Evolutionary conservation across 2,329 filamentous ascomycete genomes (phyloP).

Genomic region (Colletotrichum liaoningense): DNA sequence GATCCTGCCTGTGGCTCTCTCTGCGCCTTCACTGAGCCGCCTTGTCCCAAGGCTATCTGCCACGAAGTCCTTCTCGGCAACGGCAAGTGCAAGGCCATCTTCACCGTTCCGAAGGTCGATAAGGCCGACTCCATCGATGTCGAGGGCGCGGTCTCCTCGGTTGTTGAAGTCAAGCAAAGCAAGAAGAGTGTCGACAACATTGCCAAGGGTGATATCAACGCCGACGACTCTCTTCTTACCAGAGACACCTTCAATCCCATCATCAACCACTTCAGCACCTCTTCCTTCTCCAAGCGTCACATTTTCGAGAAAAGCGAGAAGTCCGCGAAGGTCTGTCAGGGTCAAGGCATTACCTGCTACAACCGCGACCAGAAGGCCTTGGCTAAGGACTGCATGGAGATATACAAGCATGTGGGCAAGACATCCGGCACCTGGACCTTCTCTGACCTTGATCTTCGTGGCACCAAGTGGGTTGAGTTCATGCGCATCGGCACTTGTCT

Average conservation of each 20-base stretch:
- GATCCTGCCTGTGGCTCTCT: neutral
- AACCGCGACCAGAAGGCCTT: conserved; percentile 9
- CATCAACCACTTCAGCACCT: neutral
- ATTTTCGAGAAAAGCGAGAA: neutral
- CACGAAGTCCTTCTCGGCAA: neutral
- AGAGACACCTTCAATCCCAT: neutral
- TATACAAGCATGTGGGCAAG: neutral
- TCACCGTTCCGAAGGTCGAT: neutral
- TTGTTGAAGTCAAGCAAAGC: neutral
- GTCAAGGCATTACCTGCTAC: neutral
- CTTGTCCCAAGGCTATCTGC: conserved; percentile 1
- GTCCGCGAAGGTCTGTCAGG: neutral
- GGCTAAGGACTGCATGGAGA: neutral
- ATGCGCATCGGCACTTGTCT: conserved; percentile 6
- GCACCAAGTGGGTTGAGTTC: conserved; percentile 10
- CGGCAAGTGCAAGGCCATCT: conserved; percentile 11
- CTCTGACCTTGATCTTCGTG: neutral
- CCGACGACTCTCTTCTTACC: neutral
- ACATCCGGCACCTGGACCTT: conserved; percentile 3
- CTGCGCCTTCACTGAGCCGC: neutral
- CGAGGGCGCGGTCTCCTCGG: neutral
- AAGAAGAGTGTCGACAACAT: neutral
- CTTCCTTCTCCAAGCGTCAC: conserved; percentile 2
- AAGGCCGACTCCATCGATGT: neutral
- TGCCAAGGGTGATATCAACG: neutral